These are phyloP conservation scores for Cornus florida DNA, from an alignment of 148 eudicot species.

Conservation along the genomic window DNA sequence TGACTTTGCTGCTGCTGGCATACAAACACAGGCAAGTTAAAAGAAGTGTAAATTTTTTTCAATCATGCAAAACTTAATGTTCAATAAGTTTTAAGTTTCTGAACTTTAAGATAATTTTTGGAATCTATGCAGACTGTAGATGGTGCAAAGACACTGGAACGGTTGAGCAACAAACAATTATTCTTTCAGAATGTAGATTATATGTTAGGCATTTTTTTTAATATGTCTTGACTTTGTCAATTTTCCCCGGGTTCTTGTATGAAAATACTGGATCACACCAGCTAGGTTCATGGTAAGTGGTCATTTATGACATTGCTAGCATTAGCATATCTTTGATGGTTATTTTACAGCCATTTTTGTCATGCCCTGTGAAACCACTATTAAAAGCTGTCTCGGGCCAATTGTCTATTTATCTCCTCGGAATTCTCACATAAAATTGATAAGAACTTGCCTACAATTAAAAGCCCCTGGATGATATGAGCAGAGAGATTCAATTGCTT, in stretches of 20 bases:
- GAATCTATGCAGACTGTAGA: slow-evolving; percentile 32
- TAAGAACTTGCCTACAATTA: background rate
- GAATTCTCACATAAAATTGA: background rate
- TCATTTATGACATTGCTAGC: background rate
- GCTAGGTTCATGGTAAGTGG: slow-evolving; percentile 47
- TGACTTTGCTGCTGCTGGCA: slow-evolving; percentile 62
- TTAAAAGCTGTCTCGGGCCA: too few relatives aligned
- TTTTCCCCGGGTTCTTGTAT: slow-evolving; percentile 59
- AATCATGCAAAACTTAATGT: background rate
- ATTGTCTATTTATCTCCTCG: too few relatives aligned
- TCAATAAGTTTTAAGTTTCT: too few relatives aligned
- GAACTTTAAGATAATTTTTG: background rate
- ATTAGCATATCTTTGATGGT: background rate
- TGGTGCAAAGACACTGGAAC: slow-evolving; percentile 12
- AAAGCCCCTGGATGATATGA: background rate
- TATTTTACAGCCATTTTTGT: background rate
- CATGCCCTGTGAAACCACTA: background rate
- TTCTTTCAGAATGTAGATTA: slow-evolving; percentile 41
- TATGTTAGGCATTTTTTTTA: slow-evolving; percentile 40
- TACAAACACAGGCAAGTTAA: slow-evolving; percentile 19
- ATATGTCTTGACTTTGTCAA: slow-evolving; percentile 49
- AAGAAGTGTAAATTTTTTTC: slow-evolving; percentile 4
- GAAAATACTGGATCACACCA: slow-evolving; percentile 50
- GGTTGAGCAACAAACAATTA: slow-evolving; percentile 40
- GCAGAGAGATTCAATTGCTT: background rate